phyloP scores from a whole-genome alignment of 2,329 filamentous ascomycete species.

The Pseudocercospora pini-densiflorae region DNA sequence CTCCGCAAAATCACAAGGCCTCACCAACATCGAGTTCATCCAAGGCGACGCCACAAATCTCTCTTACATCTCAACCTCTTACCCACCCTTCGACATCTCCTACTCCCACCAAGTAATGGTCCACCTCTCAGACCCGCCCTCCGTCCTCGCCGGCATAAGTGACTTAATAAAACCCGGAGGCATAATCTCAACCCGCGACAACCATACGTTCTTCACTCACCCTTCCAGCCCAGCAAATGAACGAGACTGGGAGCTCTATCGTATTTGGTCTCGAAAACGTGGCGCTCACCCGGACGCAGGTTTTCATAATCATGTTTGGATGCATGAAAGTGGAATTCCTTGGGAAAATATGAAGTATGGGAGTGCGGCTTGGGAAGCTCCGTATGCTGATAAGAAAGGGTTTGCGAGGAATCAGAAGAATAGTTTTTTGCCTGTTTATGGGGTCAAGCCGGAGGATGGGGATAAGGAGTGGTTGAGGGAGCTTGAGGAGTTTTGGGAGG shows the following conservation, averaged over 20 bases:
- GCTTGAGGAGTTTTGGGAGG: not conserved
- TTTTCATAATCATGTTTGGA: constrained; percentile 26
- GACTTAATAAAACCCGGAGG: constrained; percentile 57
- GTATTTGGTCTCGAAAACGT: constrained; percentile 11
- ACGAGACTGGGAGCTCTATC: constrained; percentile 19
- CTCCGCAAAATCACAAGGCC: constrained; percentile 7
- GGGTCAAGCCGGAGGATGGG: not conserved
- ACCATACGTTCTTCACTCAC: constrained; percentile 5
- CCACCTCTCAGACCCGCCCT: constrained; percentile 57
- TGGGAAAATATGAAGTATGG: constrained; percentile 18
- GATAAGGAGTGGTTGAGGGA: constrained; percentile 5
- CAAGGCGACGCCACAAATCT: constrained; percentile 15
- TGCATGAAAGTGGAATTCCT: constrained; percentile 30
- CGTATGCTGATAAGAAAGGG: not conserved
- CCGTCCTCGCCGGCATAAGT: constrained; percentile 57
- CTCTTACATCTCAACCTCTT: not conserved
- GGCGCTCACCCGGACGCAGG: constrained; percentile 28
- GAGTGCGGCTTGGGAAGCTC: constrained; percentile 1
- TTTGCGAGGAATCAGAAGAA: not conserved
- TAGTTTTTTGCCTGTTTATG: constrained; percentile 4
- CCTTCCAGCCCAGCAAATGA: constrained; percentile 17
- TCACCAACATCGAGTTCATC: constrained; percentile 22
- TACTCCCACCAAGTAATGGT: constrained; percentile 62
- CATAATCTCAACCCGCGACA: constrained; percentile 54
- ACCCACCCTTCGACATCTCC: constrained; percentile 58